Evolutionary conservation across 2,329 filamentous ascomycete species (phyloP).

Genomic region (Alternaria incomplexa): DNA sequence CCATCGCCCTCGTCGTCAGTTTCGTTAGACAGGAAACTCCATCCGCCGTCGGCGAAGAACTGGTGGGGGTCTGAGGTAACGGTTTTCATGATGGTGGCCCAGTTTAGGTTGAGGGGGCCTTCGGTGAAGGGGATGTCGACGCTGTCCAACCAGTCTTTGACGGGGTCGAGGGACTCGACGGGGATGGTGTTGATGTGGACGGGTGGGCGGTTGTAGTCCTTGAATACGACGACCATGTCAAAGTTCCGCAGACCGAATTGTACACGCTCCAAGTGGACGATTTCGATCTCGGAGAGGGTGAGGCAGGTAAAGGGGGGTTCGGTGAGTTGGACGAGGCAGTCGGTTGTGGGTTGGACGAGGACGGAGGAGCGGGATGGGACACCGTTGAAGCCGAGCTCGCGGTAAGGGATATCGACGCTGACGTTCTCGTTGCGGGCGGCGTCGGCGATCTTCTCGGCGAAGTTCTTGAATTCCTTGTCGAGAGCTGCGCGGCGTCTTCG

Average conservation of each 20-base stretch:
- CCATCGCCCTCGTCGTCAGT: conserved; percentile 81
- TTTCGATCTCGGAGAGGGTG: conserved; percentile 92
- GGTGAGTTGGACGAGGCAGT: conserved; percentile 94
- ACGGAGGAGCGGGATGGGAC: conserved; percentile 96
- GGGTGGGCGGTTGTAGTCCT: conserved; percentile 89
- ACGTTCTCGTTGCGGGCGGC: conserved; percentile 89
- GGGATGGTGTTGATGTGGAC: conserved; percentile 98
- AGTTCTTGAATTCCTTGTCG: conserved; percentile 93
- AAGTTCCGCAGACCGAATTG: conserved; percentile 98
- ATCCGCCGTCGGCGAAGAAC: conserved; percentile 95
- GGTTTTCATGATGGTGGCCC: conserved; percentile 99
- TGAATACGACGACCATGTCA: conserved; percentile 97
- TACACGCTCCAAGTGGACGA: conserved; percentile 94
- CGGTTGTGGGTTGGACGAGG: conserved; percentile 92
- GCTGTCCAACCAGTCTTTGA: conserved; percentile 97
- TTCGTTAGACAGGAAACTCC: conserved; percentile 88
- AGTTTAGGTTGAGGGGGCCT: conserved; percentile 96
- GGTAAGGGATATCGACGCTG: conserved; percentile 94
- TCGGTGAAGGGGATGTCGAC: conserved; percentile 94
- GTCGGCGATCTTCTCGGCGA: conserved; percentile 96
- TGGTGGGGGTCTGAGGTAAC: conserved; percentile 91
- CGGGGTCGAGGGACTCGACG: conserved; percentile 89
- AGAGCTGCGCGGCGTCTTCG: conserved; percentile 87
- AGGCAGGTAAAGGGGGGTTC: conserved; percentile 97
- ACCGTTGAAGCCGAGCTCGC: conserved; percentile 95